Evolutionary conservation across 495 filamentous ascomycete genomes (phyloP).

Genomic region (Penicillium argentinense): DNA sequence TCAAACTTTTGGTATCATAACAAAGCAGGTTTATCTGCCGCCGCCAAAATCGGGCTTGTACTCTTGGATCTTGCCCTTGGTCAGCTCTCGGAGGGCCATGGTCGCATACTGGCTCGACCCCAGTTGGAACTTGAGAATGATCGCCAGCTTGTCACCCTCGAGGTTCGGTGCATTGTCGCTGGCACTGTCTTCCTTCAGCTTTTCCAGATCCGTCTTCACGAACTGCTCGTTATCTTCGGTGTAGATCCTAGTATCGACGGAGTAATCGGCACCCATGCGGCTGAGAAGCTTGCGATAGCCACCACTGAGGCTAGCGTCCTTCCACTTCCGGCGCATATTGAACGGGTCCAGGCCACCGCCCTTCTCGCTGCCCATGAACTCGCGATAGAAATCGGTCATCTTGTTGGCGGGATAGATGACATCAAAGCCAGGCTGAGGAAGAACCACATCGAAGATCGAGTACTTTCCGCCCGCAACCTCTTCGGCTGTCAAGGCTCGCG

Average conservation of each 20-base stretch:
- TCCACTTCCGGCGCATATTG: constrained; percentile 82
- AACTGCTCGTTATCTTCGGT: constrained; percentile 73
- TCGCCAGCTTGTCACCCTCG: constrained; percentile 62
- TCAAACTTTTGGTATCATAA: too few species aligned
- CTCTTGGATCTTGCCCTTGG: constrained; percentile 62
- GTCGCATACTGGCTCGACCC: constrained; percentile 90
- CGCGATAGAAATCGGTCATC: constrained; percentile 75
- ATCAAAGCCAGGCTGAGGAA: constrained; percentile 91
- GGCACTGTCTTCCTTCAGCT: constrained; percentile 24
- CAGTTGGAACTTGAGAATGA: constrained; percentile 82
- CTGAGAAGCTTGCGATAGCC: constrained; percentile 82
- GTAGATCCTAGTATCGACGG: constrained; percentile 69
- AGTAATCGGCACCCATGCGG: constrained; percentile 55
- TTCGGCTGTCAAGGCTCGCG: constrained; percentile 69
- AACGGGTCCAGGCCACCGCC: constrained; percentile 79
- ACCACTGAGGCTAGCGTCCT: constrained; percentile 85
- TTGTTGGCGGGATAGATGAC: constrained; percentile 81
- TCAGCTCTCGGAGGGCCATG: constrained; percentile 86
- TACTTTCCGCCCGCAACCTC: constrained; percentile 81
- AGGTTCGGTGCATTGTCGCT: constrained; percentile 5
- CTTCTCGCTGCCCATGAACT: constrained; percentile 76
- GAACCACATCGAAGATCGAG: constrained; percentile 85
- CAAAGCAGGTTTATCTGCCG: constrained; percentile 45
- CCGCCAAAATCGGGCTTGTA: constrained; percentile 66
- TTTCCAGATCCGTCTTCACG: constrained; percentile 79